Conservation (phyloP, 257 asterid genomes). For the Solanum etuberosum region DNA sequence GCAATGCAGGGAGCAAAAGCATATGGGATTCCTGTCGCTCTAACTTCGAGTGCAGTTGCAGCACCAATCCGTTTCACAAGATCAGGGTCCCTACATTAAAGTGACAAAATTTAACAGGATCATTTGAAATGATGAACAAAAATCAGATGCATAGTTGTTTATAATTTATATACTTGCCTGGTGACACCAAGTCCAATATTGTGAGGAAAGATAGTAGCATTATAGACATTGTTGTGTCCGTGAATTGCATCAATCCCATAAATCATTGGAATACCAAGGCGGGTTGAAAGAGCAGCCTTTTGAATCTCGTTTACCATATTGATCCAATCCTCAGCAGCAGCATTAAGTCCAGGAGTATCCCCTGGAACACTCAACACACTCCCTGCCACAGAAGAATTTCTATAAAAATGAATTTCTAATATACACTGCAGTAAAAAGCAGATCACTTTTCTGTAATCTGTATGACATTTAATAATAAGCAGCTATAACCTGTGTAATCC, state of each 20-base stretch:
- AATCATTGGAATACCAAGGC: slow-evolving; percentile 29
- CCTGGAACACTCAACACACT: slow-evolving; percentile 35
- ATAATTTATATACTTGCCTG: slow-evolving; percentile 8
- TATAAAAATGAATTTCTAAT: not conserved
- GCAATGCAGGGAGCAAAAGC: slow-evolving; percentile 33
- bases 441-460: not conserved
- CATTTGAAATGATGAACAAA: not conserved
- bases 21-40: slow-evolving; percentile 33
- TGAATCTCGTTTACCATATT: slow-evolving; percentile 24
- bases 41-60: slow-evolving; percentile 35
- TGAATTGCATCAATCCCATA: slow-evolving; percentile 35
- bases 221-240: slow-evolving; percentile 26
- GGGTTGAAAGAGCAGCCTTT: slow-evolving; percentile 18
- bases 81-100: slow-evolving; percentile 14
- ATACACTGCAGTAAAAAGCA: not conserved
- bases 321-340: slow-evolving; percentile 25
- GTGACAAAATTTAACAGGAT: not conserved
- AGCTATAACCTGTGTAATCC: not conserved
- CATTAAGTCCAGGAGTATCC: slow-evolving; percentile 18
- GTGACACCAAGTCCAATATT: slow-evolving; percentile 35
- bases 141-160: not conserved
- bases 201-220: slow-evolving; percentile 31
- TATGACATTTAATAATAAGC: not conserved
- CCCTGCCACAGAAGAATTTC: slow-evolving; percentile 4
- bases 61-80: slow-evolving; percentile 26